phyloP scores from a whole-genome alignment of 2,329 filamentous ascomycete genomes.

The Hypoxylon sp. region DNA sequence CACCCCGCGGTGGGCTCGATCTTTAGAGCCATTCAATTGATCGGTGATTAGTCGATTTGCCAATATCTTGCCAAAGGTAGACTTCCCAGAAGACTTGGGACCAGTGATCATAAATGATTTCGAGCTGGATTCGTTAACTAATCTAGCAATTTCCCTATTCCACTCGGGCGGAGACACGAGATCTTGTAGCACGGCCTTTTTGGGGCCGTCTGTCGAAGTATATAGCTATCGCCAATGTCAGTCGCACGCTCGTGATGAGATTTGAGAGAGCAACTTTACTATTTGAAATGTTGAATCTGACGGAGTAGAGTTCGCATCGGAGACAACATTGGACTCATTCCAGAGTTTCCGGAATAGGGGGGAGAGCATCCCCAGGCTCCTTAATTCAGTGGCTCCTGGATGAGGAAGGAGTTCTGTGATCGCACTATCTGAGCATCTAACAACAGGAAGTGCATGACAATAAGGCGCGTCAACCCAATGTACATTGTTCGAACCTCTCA shows the following conservation, averaged over 20 bases:
- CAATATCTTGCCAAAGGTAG: conserved; percentile 76
- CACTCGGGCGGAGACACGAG: conserved; percentile 69
- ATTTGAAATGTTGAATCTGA: conserved; percentile 61
- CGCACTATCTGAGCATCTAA: conserved; percentile 66
- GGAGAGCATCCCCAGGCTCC: conserved; percentile 69
- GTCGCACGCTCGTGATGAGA: not conserved
- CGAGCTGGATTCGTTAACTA: conserved; percentile 55
- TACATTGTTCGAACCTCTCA: conserved; percentile 61
- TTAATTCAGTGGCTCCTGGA: conserved; percentile 62
- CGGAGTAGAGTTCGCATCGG: conserved; percentile 45
- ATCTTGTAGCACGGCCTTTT: conserved; percentile 63
- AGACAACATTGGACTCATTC: conserved; percentile 59
- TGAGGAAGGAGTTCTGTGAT: conserved; percentile 69
- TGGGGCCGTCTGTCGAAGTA: conserved; percentile 65
- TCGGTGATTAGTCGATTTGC: conserved; percentile 74
- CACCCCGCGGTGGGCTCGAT: conserved; percentile 53
- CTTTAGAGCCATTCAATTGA: conserved; percentile 45
- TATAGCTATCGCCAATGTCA: conserved; percentile 59
- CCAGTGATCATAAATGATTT: conserved; percentile 72
- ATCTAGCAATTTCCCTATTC: conserved; percentile 69
- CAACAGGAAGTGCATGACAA: conserved; percentile 76
- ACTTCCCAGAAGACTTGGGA: conserved; percentile 80
- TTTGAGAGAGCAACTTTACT: conserved; percentile 54
- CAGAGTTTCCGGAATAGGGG: conserved; percentile 77
- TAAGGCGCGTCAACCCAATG: conserved; percentile 74